Evolutionary conservation across 1,284 basidiomycete species (phyloP), one percentile per base, ranked within the genome.

Genomic region (Xerocomus amazonicus): DNA sequence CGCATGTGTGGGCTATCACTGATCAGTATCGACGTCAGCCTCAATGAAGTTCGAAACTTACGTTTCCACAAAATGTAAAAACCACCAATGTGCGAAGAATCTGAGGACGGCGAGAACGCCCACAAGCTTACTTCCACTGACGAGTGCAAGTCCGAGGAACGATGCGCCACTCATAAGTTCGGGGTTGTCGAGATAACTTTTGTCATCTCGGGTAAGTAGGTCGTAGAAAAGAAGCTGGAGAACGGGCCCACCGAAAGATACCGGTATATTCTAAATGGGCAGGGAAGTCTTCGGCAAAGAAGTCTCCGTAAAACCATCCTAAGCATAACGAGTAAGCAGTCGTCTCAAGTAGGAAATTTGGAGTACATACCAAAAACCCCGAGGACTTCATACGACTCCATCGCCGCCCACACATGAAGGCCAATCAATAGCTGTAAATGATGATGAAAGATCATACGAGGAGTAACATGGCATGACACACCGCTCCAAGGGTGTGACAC

Each of bases 261-360:
- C 96, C 96, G 44, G 92, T 96, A 68, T 98, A 98, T 55, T 95
- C 92, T 8, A 98, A 75, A 56, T 92, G 84, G 1, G 90, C 75
- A 3, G 96, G 93, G 67, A 92, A 96, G 59, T 93, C 90, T 59
- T 92, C 85, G 66, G 97, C 87, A 78, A 98, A 99, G 72, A 99
- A 99, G 70, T 99, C 96, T 19, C 92, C 92, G 61, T 95, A 97
- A 72, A 96, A 93, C 94, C 94, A 97, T 16, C 94, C 90, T 91
- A 47, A 9, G 35, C 6, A 19, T 17, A 29, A 16, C 14, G 16
- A 43, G n/a, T 63, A 29, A 51, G 52, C 17, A 54, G 32, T 9
- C 17, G 10, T 28, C 45, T 36, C 43, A 29, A 27, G 40, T 34
- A 34, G 49, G 4, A 23, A 23, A 28, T 34, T 36, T 4, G 9